Base-by-base conservation (phyloP, 495 filamentous ascomycete genomes). In the Emericellopsis terricola region DNA sequence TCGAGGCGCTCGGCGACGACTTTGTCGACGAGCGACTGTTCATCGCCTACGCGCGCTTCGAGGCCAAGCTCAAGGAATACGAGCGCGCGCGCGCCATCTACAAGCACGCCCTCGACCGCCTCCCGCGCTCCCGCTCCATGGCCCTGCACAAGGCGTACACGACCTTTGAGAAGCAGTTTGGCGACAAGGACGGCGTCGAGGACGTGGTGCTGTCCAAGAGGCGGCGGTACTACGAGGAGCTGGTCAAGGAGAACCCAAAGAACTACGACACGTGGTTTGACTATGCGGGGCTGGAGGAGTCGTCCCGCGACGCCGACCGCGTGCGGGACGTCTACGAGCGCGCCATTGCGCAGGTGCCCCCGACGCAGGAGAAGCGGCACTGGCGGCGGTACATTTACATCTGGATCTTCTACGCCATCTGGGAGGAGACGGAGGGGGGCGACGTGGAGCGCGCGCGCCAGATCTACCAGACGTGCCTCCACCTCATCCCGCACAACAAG, bases 251-350 rank as follows among this genome's bases (percentile, higher is more conserved):
- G 52, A 94, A 86, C 42, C 73, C 81, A 0, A 79, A 84, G 42
- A 91, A 92, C 50, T 97, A 96, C 61, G 89, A 97, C 47, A 65
- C 74, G 34, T 97, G 89, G 89, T 82, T 97, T 43, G 87, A 94
- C 53, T 93, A 84, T 59, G 85, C 84, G 11, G 69, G 86, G 7
- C 58, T 97, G 8, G 89, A 97, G 47, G 89, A 97, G 49, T 71
- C 66, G 1, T 67, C 78, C 1, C 81, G 81, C 7, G 76, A 93
- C 47, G 50, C 71, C 1, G 83, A 91, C 34, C 68, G 77, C 7
- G 76, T 93, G 6, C 76, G 89, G 3, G 89, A 96, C 39, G 73
- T 89, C 27, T 97, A 96, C 55, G 91, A 97, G 58, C 71, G 83
- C 36, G 89, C 91, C 1, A 93, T 97, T 47, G 86, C 89, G 18